These are phyloP conservation scores for Clathrospora elynae DNA, from an alignment of 2,329 filamentous ascomycete genomes.

Conservation along the genomic window DNA sequence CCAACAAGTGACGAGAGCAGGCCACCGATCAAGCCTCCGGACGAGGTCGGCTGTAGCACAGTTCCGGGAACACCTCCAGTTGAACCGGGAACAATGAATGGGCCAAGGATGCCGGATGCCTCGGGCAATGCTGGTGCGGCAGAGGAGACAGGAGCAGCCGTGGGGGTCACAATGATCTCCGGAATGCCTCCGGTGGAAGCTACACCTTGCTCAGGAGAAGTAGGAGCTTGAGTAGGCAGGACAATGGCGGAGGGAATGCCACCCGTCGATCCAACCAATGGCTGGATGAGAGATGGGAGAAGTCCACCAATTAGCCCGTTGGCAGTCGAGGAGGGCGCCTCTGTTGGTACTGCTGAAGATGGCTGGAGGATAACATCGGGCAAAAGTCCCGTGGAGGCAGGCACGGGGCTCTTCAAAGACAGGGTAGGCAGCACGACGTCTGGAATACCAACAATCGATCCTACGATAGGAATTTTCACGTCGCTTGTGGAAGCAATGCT, in stretches of 20 bases:
- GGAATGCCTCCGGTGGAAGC: constrained; percentile 25
- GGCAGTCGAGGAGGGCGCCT: constrained; percentile 4
- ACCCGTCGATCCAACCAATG: constrained; percentile 28
- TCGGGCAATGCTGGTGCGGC: constrained; percentile 12
- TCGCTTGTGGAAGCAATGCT: background rate
- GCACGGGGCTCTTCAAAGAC: background rate
- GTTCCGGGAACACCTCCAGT: constrained; percentile 23
- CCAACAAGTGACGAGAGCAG: constrained; percentile 23
- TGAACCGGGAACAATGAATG: constrained; percentile 33
- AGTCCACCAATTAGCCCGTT: constrained; percentile 10
- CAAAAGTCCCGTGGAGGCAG: background rate
- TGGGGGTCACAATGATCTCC: constrained; percentile 24
- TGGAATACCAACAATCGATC: constrained; percentile 13
- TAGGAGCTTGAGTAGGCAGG: constrained; percentile 22
- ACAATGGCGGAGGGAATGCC: constrained; percentile 25
- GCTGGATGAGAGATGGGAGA: constrained; percentile 19
- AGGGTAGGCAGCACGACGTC: constrained; percentile 11
- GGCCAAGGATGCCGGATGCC: constrained; percentile 29
- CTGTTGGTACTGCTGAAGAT: background rate
- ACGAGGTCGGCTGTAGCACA: constrained; percentile 19
- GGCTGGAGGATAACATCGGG: constrained; percentile 2
- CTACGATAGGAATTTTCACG: constrained; percentile 3
- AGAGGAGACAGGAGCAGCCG: constrained; percentile 14
- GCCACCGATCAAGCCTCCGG: constrained; percentile 15
- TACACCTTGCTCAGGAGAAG: constrained; percentile 11